Conservation (phyloP, 2,329 filamentous ascomycete species). For the Verticillium klebahnii region DNA sequence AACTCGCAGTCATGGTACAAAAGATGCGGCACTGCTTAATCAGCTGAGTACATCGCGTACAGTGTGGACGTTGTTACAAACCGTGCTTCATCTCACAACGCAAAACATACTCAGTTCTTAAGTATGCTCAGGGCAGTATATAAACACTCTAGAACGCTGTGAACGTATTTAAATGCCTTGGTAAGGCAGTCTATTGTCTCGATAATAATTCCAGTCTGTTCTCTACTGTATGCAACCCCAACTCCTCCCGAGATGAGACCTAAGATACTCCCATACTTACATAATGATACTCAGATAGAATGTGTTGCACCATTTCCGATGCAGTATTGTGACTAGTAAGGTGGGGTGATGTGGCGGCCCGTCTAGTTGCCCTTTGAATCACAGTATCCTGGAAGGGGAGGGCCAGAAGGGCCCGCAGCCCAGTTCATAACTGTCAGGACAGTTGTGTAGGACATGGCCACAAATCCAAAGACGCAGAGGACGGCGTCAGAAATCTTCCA, state of each 20-base stretch:
- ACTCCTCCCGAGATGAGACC: not conserved
- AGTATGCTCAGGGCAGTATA: not conserved
- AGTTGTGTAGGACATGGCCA: constrained; percentile 92
- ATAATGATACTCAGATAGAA: not conserved
- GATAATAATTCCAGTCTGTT: not conserved
- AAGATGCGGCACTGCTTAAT: too few relatives aligned
- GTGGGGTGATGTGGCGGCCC: too few relatives aligned
- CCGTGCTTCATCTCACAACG: too few relatives aligned
- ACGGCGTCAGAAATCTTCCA: constrained; percentile 69
- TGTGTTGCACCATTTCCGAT: not conserved
- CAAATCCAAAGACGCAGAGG: constrained; percentile 75
- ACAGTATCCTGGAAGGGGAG: constrained; percentile 49
- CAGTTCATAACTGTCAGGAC: constrained; percentile 81
- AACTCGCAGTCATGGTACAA: too few relatives aligned
- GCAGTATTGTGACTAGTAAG: not conserved
- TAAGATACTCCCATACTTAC: not conserved
- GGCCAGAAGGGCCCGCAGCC: constrained; percentile 52
- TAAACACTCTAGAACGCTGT: not conserved
- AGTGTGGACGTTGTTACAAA: not conserved
- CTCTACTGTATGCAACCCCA: not conserved
- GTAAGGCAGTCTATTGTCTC: not conserved
- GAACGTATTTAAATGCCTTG: not conserved
- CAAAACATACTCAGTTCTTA: too few relatives aligned
- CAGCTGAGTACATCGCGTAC: too few relatives aligned
- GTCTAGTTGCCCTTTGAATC: constrained; percentile 28